phyloP scores from a whole-genome alignment of 2,329 filamentous ascomycete species.

The Botrytis pseudocinerea region DNA sequence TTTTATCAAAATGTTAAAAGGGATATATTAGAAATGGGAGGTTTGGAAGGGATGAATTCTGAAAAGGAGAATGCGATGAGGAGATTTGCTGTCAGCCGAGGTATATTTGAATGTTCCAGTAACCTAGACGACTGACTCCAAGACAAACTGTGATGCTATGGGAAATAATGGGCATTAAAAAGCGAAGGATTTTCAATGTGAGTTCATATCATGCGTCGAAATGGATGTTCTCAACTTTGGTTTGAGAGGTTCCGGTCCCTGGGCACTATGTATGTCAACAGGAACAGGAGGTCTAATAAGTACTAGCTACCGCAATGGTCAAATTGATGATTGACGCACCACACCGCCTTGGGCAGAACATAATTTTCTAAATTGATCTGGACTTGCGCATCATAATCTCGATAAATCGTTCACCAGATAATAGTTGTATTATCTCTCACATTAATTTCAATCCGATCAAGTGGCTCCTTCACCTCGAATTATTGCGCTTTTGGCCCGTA shows the following conservation, averaged over 20 bases:
- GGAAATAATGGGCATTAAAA: not conserved
- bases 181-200: not conserved
- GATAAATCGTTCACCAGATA: not conserved
- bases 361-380: not conserved
- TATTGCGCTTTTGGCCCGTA: constrained; percentile 52
- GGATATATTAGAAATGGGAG: not conserved
- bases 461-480: constrained; percentile 55
- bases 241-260: not conserved
- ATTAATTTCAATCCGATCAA: not conserved
- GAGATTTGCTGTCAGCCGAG: constrained; percentile 1
- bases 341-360: constrained; percentile 16
- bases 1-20: not conserved
- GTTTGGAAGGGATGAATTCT: not conserved
- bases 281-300: not conserved
- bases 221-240: not conserved
- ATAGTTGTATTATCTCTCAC: not conserved
- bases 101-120: not conserved
- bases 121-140: not conserved
- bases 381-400: not conserved
- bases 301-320: not conserved
- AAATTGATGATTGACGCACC: not conserved
- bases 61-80: not conserved
- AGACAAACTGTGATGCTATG: not conserved
- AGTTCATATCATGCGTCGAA: not conserved
- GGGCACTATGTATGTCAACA: not conserved